Base-by-base conservation (phyloP, 805 yeast genomes). In the Kodamaea kakaduensis region DNA sequence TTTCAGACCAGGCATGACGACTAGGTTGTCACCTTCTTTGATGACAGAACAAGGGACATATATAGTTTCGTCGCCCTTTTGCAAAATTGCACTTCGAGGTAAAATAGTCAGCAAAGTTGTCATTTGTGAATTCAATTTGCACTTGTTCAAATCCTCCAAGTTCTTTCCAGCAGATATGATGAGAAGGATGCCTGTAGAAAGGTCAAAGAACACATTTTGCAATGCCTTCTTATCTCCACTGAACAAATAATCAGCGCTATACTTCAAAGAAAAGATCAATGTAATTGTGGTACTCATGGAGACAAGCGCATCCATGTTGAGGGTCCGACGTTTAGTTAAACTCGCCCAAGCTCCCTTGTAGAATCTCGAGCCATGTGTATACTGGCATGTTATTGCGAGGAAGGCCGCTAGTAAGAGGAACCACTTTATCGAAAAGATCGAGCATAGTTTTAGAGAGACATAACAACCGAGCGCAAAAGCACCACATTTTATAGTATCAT, bases 231-330 rank as follows among this genome's bases (percentile, higher is more conserved):
- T n/a, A 19, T 17, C 20, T 12, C 19, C 12, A 3, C 30, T 25
- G 6, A 14, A 16, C 15, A 31, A 20, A 17, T 17, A 36, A 14
- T 36, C 40, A 14, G 14, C 12, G 22, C 19, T 14, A 17, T 18
- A 36, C 24, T 29, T 17, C 13, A 36, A 24, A 5, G 40, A 36
- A 14, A 36, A 27, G 17, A 31, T 10, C 20, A 24, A 31, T n/a
- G 36, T 34, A 5, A 36, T n/a, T 7, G 40, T 36, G 6, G 40
- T 36, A 25, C 40, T 36, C 22, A 36, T 17, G n/a, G 36, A 31
- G 17, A 36, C 40, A 13, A 36, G 33, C 6, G 40, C 30, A 22
- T 36, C 40, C 40, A 36, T 36, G 9, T 35, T 36, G 23, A 36
- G 22, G 3, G 36, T 15, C 15, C 31, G 20, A n/a, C 40, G 28